Evolutionary conservation across 805 yeast species (phyloP), one percentile per base, ranked within the genome.

Genomic region (Schwanniomyces occidentalis): DNA sequence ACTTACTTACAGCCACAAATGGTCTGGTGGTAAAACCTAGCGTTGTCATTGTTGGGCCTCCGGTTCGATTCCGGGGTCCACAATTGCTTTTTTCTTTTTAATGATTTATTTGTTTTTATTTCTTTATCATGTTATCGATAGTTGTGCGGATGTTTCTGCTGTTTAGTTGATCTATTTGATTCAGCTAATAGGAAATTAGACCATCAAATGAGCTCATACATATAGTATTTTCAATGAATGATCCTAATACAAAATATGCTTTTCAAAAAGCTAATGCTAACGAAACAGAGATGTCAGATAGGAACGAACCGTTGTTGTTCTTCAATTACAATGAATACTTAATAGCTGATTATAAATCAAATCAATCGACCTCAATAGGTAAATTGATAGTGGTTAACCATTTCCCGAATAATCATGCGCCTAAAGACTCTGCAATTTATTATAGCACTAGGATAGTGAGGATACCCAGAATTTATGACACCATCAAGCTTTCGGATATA

Each of bases 301-400:
- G 14, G 15, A 30, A 24, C 8, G 38, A 31, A 20, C 43, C 28
- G 6, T 43, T 58, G 15, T 41, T 39, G 35, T 81, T 78, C 51
- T 83, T 80, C 69, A 83, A 84, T 51, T 82, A 80, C 46, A 87
- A 83, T 49, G 90, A 83, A 51, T 79, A 64, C 48, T 45, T 73
- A 4, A 60, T 63, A 8, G 49, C 53, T 3, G 59, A 58, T 14
- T 67, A 69, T 53, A 33, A 38, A 16, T 40, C 46, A 2, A 28
- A 13, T 15, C 16, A 13, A 8, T 16, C 31, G 9, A 8, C 35
- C 9, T 32, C 29, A 26, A 28, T 32, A 20, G 36, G 47, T 6
- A 46, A 42, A 9, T 48, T 49, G 19, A 45, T 80, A 8, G 73
- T 76, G 14, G 55, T 80, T 7, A 81, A 82, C 20, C 90, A 83